Evolutionary conservation across 2,329 filamentous ascomycete genomes (phyloP).

Genomic region (Cylindrodendrum hubeiense): DNA sequence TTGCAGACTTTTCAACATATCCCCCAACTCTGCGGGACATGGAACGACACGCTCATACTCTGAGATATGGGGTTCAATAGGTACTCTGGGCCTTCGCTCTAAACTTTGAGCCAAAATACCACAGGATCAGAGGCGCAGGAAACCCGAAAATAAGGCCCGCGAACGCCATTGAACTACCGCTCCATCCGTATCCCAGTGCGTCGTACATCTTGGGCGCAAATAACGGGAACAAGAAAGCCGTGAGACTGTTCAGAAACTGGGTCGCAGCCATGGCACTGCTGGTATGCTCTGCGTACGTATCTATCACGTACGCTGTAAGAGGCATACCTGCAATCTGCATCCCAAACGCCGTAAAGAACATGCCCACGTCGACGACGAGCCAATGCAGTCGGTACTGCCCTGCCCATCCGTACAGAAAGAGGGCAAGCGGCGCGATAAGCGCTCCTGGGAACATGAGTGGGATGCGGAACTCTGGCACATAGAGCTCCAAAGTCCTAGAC

Average conservation of each 20-base stretch:
- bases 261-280: slow-evolving; percentile 60
- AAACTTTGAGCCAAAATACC: slow-evolving; percentile 53
- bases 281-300: slow-evolving; percentile 60
- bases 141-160: slow-evolving; percentile 50
- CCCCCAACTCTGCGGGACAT: too few species aligned
- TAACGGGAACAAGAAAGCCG: slow-evolving; percentile 62
- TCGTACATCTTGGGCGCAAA: slow-evolving; percentile 58
- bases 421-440: slow-evolving; percentile 53
- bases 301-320: slow-evolving; percentile 55
- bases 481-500: slow-evolving; percentile 2
- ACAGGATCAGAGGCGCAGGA: slow-evolving; percentile 55
- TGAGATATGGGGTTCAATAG: background rate
- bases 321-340: slow-evolving; percentile 49
- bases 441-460: slow-evolving; percentile 52
- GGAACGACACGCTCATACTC: too few species aligned
- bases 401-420: slow-evolving; percentile 60
- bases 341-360: slow-evolving; percentile 48
- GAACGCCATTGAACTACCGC: slow-evolving; percentile 54
- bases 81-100: slow-evolving; percentile 30
- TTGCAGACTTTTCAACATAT: background rate
- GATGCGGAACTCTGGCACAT: slow-evolving; percentile 42
- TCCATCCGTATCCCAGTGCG: slow-evolving; percentile 53
- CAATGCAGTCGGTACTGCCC: slow-evolving; percentile 53
- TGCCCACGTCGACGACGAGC: slow-evolving; percentile 53
- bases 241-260: slow-evolving; percentile 59